phyloP scores from a whole-genome alignment of 352 stramenopile species.

The Proteromonas lacertae region DNA sequence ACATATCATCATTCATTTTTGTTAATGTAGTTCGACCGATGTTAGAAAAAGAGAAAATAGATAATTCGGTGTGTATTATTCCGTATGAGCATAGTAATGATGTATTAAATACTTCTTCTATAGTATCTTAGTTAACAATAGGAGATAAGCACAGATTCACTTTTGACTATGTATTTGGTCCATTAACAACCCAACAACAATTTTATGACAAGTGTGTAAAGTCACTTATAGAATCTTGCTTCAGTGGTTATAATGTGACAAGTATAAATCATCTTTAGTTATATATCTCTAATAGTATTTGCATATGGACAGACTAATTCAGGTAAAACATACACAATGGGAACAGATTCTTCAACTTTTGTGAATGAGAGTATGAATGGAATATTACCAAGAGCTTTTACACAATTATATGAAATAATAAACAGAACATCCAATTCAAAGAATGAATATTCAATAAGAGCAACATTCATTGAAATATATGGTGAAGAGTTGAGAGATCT shows the following conservation, averaged over 20 bases:
- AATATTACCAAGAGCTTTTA: conserved; percentile 41
- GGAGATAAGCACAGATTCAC: too few relatives aligned
- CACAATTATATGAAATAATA: conserved; percentile 15
- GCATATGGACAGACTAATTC: conserved; percentile 67
- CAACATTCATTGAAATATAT: conserved; percentile 62
- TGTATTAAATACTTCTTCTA: too few relatives aligned
- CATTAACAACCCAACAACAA: conserved; percentile 26
- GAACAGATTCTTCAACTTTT: conserved; percentile 15
- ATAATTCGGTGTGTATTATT: too few relatives aligned
- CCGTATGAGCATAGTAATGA: too few relatives aligned
- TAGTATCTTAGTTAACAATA: too few relatives aligned
- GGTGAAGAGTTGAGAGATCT: conserved; percentile 50
- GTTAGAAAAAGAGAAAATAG: too few relatives aligned
- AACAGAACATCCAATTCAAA: conserved; percentile 5
- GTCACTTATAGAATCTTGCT: conserved; percentile 25
- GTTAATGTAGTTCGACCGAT: too few relatives aligned
- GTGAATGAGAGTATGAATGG: conserved; percentile 18
- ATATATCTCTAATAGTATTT: too few relatives aligned
- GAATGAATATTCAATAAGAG: conserved; percentile 17
- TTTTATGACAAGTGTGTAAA: conserved; percentile 26
- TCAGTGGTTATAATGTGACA: too few relatives aligned
- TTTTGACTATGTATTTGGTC: conserved; percentile 40
- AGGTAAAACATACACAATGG: conserved; percentile 81
- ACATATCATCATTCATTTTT: too few relatives aligned
- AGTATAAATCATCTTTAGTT: too few relatives aligned